Conservation (phyloP, 1,139 yeast genomes). For the Blastobotrys capitulatus region DNA sequence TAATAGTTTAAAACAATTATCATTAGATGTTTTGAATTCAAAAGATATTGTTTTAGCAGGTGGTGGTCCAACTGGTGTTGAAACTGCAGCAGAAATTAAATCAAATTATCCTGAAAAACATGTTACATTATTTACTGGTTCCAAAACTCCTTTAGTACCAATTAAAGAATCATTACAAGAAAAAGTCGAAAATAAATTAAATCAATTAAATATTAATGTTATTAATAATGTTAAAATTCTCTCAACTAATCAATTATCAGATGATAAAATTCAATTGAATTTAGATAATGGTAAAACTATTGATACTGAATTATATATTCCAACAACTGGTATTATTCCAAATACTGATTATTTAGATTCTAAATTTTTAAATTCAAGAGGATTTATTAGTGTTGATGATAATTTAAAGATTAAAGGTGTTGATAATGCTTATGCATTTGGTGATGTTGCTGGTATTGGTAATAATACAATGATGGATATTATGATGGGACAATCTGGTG, state of each 20-base stretch:
- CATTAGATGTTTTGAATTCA: conserved; percentile 68
- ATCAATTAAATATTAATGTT: conserved; percentile 21
- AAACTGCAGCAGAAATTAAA: conserved; percentile 66
- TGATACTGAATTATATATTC: conserved; percentile 19
- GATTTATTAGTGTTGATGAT: conserved; percentile 20
- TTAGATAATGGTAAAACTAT: conserved; percentile 18
- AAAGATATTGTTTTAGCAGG: conserved; percentile 77
- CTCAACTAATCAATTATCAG: conserved; percentile 8
- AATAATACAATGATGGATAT: conserved; percentile 19
- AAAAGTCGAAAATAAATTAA: conserved; percentile 16
- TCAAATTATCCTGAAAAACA: conserved; percentile 19
- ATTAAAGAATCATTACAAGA: conserved; percentile 13
- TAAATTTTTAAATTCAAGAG: conserved; percentile 15
- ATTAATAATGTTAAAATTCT: conserved; percentile 15
- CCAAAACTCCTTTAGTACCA: conserved; percentile 19
- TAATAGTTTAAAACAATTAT: conserved; percentile 66
- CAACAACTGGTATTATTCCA: conserved; percentile 22
- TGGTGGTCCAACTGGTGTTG: conserved; percentile 93
- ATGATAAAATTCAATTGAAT: neutral
- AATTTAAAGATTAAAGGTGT: conserved; percentile 22
- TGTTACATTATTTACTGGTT: conserved; percentile 25
- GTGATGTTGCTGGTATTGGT: conserved; percentile 22
- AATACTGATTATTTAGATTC: conserved; percentile 24
- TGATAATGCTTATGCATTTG: conserved; percentile 24
- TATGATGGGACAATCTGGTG: conserved; percentile 12